Evolutionary conservation across 2,329 filamentous ascomycete species (phyloP).

Genomic region (Paecilomyces sp.): DNA sequence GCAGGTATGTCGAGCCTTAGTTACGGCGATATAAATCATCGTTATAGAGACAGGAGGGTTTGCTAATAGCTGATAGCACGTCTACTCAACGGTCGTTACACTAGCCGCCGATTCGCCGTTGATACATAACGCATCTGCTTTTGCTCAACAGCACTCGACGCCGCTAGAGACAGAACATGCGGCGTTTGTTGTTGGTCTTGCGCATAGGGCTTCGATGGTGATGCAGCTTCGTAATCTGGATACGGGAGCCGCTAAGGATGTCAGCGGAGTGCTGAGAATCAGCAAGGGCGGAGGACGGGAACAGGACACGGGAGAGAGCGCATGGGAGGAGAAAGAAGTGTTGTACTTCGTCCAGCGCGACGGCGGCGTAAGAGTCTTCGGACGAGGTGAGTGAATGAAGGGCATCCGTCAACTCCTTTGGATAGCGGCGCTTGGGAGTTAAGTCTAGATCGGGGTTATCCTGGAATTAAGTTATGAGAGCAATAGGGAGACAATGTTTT

Average conservation of each 20-base stretch:
- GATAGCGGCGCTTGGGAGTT: constrained; percentile 1
- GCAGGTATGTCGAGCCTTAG: constrained; percentile 48
- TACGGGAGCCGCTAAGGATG: constrained; percentile 81
- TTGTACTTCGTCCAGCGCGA: constrained; percentile 76
- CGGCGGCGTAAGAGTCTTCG: constrained; percentile 75
- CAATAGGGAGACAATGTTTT: background rate
- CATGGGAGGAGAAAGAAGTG: constrained; percentile 57
- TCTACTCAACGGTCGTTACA: constrained; percentile 60
- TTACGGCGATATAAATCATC: background rate
- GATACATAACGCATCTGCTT: constrained; percentile 40
- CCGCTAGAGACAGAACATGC: constrained; percentile 64
- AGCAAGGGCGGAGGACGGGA: constrained; percentile 50
- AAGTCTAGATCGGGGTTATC: background rate
- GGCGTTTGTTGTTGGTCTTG: constrained; percentile 61
- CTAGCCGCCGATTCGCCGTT: constrained; percentile 69
- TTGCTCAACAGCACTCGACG: constrained; percentile 45
- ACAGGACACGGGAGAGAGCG: constrained; percentile 18
- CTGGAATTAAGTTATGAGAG: background rate
- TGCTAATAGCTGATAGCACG: constrained; percentile 37
- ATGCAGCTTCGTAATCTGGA: constrained; percentile 70
- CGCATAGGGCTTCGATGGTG: constrained; percentile 67
- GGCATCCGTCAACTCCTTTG: constrained; percentile 1
- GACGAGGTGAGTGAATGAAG: constrained; percentile 58
- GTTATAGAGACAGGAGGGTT: background rate
- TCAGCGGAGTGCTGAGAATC: constrained; percentile 78